Evolutionary conservation across 768 basidiomycete species (phyloP), one percentile per base, ranked within the genome.

Genomic region (Guyanaporus albipodus): DNA sequence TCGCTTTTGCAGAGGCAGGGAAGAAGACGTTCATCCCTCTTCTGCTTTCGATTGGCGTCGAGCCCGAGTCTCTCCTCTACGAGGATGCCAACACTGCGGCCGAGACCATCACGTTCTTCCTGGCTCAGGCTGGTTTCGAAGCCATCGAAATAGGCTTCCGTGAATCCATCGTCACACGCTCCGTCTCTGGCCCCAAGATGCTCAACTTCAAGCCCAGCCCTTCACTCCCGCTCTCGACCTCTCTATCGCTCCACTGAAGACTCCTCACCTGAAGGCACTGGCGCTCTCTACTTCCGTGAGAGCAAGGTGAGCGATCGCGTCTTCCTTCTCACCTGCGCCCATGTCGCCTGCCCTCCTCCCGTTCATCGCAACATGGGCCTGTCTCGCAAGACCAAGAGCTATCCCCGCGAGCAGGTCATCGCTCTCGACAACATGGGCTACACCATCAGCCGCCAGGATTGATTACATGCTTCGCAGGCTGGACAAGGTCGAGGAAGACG

Each of bases 191-290:
- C 38, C 27, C 38, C 6, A 40, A 40, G 38, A 8, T 40, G 11
- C 27, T 40, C 18, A 2, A 7, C 27, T 40, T 40, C 38, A 8
- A 40, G 27, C 23, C 38, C 27, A n/a, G 4, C 46, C 46, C 15
- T 48, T 48, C 22, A 48, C 46, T 17, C 39, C 39, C 11, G 23
- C 34, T 8, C 46, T 48, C 12, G 46, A 40, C 10, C 15, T 48
- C n/a, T 12, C 9, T 4, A 41, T 47, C 15, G 33, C 46, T 8
- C 46, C 46, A 10, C 28, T 41, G 7, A 36, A 18, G 6, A 21
- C 19, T 2, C 28, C 46, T 11, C 11, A 48, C 27, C 42, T n/a
- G 34, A 48, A 19, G 46, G 39, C 26, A 48, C 46, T 0, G 46
- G 46, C 11, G 40, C 23, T 8, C 14, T 48, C 17, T 48, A 36